Evolutionary conservation across 2,329 filamentous ascomycete species (phyloP).

Genomic region (Zarea fungicola): DNA sequence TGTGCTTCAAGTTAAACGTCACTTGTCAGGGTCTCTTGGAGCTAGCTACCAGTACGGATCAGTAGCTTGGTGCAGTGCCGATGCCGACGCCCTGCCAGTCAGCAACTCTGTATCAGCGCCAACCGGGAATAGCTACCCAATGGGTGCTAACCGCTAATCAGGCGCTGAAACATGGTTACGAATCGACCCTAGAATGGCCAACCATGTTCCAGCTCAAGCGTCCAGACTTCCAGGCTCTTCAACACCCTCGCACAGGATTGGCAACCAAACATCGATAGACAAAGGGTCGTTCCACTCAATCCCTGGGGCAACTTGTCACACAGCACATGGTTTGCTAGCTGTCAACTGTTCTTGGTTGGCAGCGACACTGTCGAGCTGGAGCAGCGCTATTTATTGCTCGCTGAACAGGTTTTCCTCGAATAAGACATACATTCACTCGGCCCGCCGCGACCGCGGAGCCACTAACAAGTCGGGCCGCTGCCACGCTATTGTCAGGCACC

Average conservation of each 20-base stretch:
- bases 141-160: neutral
- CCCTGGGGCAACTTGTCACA: neutral
- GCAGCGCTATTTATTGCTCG: no score
- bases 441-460: constrained; percentile 5
- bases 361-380: no score
- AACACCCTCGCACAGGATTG: neutral
- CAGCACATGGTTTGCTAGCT: constrained; percentile 1
- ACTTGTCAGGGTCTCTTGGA: no score
- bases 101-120: no score
- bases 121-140: constrained; percentile 11
- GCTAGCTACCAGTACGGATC: no score
- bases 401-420: no score
- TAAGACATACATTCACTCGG: no score
- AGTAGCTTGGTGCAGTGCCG: no score
- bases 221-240: neutral
- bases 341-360: neutral
- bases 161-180: constrained; percentile 5
- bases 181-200: neutral
- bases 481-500: constrained; percentile 12
- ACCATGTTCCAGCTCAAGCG: neutral
- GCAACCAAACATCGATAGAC: neutral
- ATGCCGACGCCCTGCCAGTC: no score
- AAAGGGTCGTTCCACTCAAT: neutral
- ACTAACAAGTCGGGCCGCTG: constrained; percentile 13
- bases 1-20: constrained; percentile 6